Evolutionary conservation across 2,329 filamentous ascomycete genomes (phyloP).

Genomic region (Ophiostoma novo-ulmi): DNA sequence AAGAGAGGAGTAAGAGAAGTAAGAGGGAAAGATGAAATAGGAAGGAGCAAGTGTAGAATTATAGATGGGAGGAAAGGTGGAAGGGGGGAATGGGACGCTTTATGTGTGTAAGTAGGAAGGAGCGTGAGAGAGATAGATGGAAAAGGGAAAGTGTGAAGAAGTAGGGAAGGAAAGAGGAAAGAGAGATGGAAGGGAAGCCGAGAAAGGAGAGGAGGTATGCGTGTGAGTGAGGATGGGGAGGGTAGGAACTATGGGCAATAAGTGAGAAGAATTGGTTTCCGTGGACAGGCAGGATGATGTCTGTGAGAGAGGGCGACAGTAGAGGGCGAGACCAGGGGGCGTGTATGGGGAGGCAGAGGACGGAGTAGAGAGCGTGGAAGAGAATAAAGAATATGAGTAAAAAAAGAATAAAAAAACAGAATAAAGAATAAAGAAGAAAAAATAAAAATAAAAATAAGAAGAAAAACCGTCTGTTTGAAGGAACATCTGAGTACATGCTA

Average conservation of each 20-base stretch:
- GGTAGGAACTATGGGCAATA: constrained; percentile 22
- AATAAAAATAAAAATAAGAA: background rate
- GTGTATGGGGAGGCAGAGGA: constrained; percentile 28
- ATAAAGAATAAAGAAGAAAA: constrained; percentile 16
- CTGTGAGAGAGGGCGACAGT: constrained; percentile 23
- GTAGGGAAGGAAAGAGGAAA: constrained; percentile 20
- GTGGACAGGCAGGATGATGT: constrained; percentile 19
- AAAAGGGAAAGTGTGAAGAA: background rate
- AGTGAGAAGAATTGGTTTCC: constrained; percentile 18
- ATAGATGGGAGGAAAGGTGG: constrained; percentile 15
- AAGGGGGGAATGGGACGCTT: background rate
- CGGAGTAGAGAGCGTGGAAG: constrained; percentile 15
- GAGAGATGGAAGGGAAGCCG: constrained; percentile 23
- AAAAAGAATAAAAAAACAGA: constrained; percentile 19
- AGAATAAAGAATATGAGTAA: constrained; percentile 7
- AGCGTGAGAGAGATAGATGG: background rate
- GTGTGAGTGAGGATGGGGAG: constrained; percentile 9
- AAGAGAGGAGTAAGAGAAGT: background rate
- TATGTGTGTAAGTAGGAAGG: background rate
- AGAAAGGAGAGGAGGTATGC: constrained; percentile 24
- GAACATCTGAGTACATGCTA: background rate
- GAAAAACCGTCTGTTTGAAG: background rate
- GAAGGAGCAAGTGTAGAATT: background rate
- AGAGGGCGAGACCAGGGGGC: constrained; percentile 26
- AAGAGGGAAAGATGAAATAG: constrained; percentile 14